Conservation (phyloP, 2,329 filamentous ascomycete genomes). For the Mycosphaerelloides madeirae region DNA sequence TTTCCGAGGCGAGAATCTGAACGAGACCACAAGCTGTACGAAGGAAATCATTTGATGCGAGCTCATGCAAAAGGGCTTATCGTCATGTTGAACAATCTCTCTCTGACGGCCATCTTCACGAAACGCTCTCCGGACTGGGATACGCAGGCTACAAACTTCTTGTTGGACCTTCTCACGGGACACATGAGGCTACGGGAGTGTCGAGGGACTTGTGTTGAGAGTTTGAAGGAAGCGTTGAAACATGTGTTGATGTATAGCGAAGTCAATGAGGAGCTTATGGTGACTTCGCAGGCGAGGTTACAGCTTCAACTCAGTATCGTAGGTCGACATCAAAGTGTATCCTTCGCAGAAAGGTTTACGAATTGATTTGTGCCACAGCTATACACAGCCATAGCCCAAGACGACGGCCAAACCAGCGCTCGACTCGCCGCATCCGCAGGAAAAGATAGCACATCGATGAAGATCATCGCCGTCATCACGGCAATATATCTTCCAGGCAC, state of each 20-base stretch:
- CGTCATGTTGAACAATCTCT: conserved; percentile 12
- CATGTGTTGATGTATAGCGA: conserved; percentile 10
- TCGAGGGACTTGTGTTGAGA: neutral
- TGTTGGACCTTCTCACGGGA: conserved; percentile 1
- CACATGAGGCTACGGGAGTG: neutral
- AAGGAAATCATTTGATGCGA: conserved; percentile 7
- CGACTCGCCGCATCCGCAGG: conserved; percentile 37
- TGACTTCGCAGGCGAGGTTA: conserved; percentile 6
- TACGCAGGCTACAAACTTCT: conserved; percentile 3
- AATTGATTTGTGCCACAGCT: conserved; percentile 5
- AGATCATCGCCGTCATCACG: conserved; percentile 48
- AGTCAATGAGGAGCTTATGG: conserved; percentile 1
- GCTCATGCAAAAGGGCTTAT: conserved; percentile 10
- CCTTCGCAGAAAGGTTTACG: neutral
- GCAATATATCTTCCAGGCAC: conserved; percentile 50
- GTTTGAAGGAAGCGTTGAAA: conserved; percentile 6
- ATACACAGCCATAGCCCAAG: conserved; percentile 17
- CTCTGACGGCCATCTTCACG: conserved; percentile 9
- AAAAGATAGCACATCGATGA: conserved; percentile 50
- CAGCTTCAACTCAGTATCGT: conserved; percentile 16
- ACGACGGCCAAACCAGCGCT: conserved; percentile 17
- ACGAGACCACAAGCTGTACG: conserved; percentile 5
- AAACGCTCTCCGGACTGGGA: conserved; percentile 14
- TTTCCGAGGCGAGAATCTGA: conserved; percentile 1
- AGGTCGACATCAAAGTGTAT: neutral